Conservation (phyloP, 768 basidiomycete genomes). For the Gymnopilus dilepis region DNA sequence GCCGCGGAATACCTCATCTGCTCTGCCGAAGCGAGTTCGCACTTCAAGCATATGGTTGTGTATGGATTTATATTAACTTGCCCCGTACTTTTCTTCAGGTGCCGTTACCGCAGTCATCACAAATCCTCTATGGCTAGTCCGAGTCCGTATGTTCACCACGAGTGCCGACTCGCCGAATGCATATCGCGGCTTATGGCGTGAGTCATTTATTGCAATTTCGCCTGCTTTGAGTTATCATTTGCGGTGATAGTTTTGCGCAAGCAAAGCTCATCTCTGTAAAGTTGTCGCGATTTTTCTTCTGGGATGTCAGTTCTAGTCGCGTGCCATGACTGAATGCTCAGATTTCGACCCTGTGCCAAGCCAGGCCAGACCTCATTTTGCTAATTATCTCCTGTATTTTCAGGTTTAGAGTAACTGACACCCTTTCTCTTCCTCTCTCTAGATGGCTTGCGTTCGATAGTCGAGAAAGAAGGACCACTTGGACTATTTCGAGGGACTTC, state of each 20-base stretch:
- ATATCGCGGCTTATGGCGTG: constrained; percentile 83
- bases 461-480: constrained; percentile 70
- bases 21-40: constrained; percentile 96
- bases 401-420: neutral
- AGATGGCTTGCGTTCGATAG: constrained; percentile 76
- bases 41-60: constrained; percentile 20
- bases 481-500: constrained; percentile 90
- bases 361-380: too few species aligned
- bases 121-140: constrained; percentile 97
- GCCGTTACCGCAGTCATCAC: constrained; percentile 93
- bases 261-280: too few species aligned
- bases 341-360: too few species aligned
- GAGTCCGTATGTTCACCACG: constrained; percentile 96
- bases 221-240: neutral
- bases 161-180: constrained; percentile 65
- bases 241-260: too few species aligned
- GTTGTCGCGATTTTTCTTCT: too few species aligned
- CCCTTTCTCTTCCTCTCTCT: neutral
- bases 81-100: constrained; percentile 53
- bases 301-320: too few species aligned
- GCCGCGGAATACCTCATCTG: constrained; percentile 84
- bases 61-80: constrained; percentile 10
- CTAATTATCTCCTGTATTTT: too few species aligned
- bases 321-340: too few species aligned
- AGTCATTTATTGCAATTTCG: constrained; percentile 28